These are phyloP conservation scores for Corymbia calophylla DNA, from an alignment of 441 rosid species.

Conservation along the genomic window DNA sequence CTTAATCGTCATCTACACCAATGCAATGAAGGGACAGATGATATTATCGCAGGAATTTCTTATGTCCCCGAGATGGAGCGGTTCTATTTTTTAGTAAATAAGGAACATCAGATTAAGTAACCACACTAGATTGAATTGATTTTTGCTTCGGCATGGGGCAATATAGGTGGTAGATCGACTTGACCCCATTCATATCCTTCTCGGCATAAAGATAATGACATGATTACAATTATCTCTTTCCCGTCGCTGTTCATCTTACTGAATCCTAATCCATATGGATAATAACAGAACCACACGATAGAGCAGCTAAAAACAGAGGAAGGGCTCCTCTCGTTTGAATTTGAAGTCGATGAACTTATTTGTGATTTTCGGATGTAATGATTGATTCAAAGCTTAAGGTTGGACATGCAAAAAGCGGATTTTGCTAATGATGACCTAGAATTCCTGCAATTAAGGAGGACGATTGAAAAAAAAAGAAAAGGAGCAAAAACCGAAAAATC, in stretches of 20 bases:
- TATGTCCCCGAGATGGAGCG: background rate
- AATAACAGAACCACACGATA: no score
- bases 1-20: background rate
- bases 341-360: background rate
- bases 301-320: background rate
- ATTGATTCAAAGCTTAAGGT: background rate
- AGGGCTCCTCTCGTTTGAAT: background rate
- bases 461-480: background rate
- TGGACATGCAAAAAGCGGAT: background rate
- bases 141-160: background rate
- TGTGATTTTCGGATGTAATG: background rate
- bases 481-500: no score
- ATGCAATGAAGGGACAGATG: background rate
- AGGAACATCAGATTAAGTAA: background rate
- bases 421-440: no score
- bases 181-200: background rate
- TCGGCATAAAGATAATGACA: background rate
- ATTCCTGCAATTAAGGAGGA: background rate
- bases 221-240: background rate
- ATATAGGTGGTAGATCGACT: background rate
- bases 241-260: background rate
- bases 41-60: background rate
- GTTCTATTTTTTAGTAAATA: no score
- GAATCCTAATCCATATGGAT: background rate
- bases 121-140: background rate